These are phyloP conservation scores for Camelina hispida DNA, from an alignment of 345 rosid species.

Conservation along the genomic window DNA sequence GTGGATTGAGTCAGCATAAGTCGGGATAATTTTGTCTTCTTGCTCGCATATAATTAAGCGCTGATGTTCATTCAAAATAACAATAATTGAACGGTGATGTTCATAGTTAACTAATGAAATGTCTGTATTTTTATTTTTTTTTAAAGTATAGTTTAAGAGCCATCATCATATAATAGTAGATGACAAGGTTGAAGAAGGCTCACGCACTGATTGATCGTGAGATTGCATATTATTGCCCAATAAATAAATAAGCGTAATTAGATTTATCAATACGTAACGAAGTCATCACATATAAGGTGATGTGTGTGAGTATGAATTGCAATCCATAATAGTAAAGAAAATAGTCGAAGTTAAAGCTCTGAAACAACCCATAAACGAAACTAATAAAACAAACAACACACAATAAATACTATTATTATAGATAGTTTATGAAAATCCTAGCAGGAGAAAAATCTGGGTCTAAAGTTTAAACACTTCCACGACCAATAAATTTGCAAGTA, in stretches of 20 bases:
- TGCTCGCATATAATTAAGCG: slow-evolving; percentile 27
- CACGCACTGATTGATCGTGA: slow-evolving; percentile 29
- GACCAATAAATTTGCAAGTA: neutral
- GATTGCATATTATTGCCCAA: neutral
- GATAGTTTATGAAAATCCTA: neutral
- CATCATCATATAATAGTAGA: neutral
- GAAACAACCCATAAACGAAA: neutral
- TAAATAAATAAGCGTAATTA: too few species aligned
- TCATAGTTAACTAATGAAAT: slow-evolving; percentile 12
- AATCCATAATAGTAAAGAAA: too few species aligned
- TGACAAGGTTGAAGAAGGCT: slow-evolving; percentile 19
- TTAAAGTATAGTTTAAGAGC: slow-evolving; percentile 7
- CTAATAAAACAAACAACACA: neutral
- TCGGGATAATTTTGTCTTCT: slow-evolving; percentile 22
- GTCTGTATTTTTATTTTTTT: too few species aligned
- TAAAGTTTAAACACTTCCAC: neutral
- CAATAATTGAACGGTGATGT: too few species aligned
- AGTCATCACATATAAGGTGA: neutral
- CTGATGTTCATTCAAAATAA: neutral
- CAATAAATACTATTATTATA: neutral
- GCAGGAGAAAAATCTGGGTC: neutral
- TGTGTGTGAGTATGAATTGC: too few species aligned
- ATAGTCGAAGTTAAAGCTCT: too few species aligned
- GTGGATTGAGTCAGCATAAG: slow-evolving; percentile 37
- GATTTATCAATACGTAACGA: neutral